These are phyloP conservation scores for Zasmidium angulare DNA, from an alignment of 2,329 filamentous ascomycete genomes.

Conservation along the genomic window DNA sequence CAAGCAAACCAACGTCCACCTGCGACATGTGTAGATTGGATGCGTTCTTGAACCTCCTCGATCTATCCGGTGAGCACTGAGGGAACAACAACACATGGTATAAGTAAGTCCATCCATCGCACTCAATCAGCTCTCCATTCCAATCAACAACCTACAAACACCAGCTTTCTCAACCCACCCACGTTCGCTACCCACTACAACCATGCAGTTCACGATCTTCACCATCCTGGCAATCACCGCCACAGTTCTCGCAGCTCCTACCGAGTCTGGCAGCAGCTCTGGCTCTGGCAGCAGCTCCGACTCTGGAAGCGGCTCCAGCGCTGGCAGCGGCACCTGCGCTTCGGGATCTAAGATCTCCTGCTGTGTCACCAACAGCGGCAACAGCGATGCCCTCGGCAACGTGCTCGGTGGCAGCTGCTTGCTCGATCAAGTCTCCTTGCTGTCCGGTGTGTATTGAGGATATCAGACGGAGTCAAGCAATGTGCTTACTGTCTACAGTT, in stretches of 20 bases:
- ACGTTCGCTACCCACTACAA: not conserved
- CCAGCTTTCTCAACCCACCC: not conserved
- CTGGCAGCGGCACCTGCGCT: not conserved
- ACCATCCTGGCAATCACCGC: constrained; percentile 3
- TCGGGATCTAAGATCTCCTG: not conserved
- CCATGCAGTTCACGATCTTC: constrained; percentile 9
- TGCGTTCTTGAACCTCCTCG: no score
- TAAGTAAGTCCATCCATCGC: constrained; percentile 6
- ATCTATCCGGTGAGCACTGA: no score
- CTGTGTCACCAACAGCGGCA: constrained; percentile 3
- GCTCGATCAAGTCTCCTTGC: not conserved
- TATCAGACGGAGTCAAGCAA: not conserved
- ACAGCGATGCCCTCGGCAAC: constrained; percentile 1
- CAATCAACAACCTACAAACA: not conserved
- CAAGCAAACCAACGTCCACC: no score
- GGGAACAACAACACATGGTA: no score
- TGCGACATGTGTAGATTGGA: no score
- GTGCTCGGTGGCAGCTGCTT: constrained; percentile 6
- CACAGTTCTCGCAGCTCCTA: not conserved
- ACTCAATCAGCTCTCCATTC: not conserved
- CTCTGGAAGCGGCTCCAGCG: not conserved
- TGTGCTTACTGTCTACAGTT: not conserved
- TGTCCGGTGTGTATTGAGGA: not conserved
- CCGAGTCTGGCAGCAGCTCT: not conserved
- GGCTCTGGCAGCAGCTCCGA: no score